Conservation (phyloP, 192 early-diverging fungal species). For the Backusella liffmaniae region DNA sequence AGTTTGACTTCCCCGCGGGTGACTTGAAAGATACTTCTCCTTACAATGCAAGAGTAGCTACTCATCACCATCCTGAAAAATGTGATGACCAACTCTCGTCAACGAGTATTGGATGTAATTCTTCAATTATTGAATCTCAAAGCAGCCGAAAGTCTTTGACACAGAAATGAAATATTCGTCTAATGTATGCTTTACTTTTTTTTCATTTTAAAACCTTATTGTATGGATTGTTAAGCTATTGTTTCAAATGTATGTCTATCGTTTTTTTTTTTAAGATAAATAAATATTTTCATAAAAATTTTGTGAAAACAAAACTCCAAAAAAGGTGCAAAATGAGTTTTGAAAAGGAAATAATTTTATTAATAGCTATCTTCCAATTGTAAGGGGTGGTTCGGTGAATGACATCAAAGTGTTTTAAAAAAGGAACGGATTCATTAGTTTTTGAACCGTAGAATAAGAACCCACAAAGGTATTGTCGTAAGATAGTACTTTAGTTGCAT, state of each 20-base stretch:
- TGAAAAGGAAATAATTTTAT: constrained; percentile 6
- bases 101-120: not conserved
- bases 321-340: constrained; percentile 6
- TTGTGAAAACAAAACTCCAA: not conserved
- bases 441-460: not conserved
- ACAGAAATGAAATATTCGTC: not conserved
- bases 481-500: not conserved
- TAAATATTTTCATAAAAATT: not conserved
- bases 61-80: constrained; percentile 1
- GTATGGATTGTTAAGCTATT: not conserved
- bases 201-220: not conserved
- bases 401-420: not conserved
- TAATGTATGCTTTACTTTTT: not conserved
- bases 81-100: not conserved
- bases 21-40: not conserved
- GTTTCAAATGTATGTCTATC: constrained; percentile 4
- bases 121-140: constrained; percentile 10
- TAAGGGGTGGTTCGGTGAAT: not conserved
- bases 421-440: not conserved
- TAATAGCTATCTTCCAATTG: not conserved
- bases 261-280: constrained; percentile 3
- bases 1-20: not conserved
- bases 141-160: constrained; percentile 7
- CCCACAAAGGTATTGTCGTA: not conserved
- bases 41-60: not conserved